phyloP scores from a whole-genome alignment of 1,139 yeast genomes.

The Magnusiomyces suaveolens region DNA sequence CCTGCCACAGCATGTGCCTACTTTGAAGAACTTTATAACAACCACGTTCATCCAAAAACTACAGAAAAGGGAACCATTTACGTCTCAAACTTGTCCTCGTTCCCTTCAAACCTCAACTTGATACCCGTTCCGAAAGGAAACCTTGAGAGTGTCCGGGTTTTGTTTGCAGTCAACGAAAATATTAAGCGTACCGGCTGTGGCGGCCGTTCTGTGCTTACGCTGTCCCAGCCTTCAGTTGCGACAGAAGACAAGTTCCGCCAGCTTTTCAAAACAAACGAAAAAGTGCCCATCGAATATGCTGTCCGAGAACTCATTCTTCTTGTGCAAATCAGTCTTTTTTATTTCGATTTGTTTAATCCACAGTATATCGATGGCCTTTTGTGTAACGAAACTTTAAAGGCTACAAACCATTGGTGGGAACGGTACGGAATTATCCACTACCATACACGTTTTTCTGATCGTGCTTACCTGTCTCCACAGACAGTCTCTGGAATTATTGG shows the following conservation, averaged over 20 bases:
- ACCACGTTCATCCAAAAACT: conserved; percentile 49
- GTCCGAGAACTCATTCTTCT: conserved; percentile 65
- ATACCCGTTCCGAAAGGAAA: conserved; percentile 63
- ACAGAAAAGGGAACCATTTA: conserved; percentile 52
- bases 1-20: conserved; percentile 32
- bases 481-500: conserved; percentile 61
- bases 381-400: conserved; percentile 66
- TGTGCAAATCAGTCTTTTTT: conserved; percentile 66
- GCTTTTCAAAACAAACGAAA: conserved; percentile 49
- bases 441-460: conserved; percentile 35
- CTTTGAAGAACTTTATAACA: conserved; percentile 53
- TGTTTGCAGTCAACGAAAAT: conserved; percentile 65
- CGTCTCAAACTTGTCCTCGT: conserved; percentile 69
- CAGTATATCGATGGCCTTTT: conserved; percentile 72
- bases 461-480: conserved; percentile 49
- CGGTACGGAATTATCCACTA: conserved; percentile 58
- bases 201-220: conserved; percentile 68
- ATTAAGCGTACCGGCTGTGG: conserved; percentile 71
- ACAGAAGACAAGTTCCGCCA: conserved; percentile 75
- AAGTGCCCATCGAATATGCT: conserved; percentile 52
- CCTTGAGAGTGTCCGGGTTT: conserved; percentile 39
- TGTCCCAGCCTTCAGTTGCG: conserved; percentile 63
- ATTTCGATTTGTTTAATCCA: conserved; percentile 64
- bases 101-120: conserved; percentile 66
- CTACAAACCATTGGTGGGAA: conserved; percentile 76